Conservation (phyloP, 2,329 filamentous ascomycete genomes). For the Tricladium varicosporioides region DNA sequence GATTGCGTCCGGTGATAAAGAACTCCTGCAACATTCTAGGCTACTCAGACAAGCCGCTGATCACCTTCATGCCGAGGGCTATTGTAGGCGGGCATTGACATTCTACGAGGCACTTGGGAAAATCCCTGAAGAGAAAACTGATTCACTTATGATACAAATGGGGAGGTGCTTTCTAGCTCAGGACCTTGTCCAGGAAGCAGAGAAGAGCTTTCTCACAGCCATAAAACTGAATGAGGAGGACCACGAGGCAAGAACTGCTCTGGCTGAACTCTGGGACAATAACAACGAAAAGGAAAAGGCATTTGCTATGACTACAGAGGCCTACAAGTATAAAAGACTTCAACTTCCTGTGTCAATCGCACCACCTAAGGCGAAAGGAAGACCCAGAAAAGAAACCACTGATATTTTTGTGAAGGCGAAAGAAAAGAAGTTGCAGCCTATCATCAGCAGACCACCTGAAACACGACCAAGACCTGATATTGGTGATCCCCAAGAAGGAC, state of each 20-base stretch:
- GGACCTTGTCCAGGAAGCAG: slow-evolving; percentile 65
- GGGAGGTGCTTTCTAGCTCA: slow-evolving; percentile 68
- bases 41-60: slow-evolving; percentile 73
- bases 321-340: no score
- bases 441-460: background rate
- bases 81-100: slow-evolving; percentile 53
- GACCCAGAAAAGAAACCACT: no score
- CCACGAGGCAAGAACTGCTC: slow-evolving; percentile 72
- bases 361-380: no score
- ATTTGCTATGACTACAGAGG: slow-evolving; percentile 37
- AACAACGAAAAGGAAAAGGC: slow-evolving; percentile 72
- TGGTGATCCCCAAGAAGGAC: slow-evolving; percentile 29
- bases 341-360: no score
- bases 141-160: slow-evolving; percentile 34
- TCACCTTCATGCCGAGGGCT: slow-evolving; percentile 48
- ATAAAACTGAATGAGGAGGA: slow-evolving; percentile 69
- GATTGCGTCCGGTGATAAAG: slow-evolving; percentile 46
- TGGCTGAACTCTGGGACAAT: slow-evolving; percentile 83
- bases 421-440: background rate
- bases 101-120: slow-evolving; percentile 56
- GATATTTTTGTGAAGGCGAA: no score
- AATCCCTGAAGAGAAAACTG: slow-evolving; percentile 48
- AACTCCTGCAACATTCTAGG: slow-evolving; percentile 64
- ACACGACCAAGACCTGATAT: slow-evolving; percentile 11
- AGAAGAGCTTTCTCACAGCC: slow-evolving; percentile 73